phyloP scores from a whole-genome alignment of 768 basidiomycete genomes.

The Amanita phalloides region DNA sequence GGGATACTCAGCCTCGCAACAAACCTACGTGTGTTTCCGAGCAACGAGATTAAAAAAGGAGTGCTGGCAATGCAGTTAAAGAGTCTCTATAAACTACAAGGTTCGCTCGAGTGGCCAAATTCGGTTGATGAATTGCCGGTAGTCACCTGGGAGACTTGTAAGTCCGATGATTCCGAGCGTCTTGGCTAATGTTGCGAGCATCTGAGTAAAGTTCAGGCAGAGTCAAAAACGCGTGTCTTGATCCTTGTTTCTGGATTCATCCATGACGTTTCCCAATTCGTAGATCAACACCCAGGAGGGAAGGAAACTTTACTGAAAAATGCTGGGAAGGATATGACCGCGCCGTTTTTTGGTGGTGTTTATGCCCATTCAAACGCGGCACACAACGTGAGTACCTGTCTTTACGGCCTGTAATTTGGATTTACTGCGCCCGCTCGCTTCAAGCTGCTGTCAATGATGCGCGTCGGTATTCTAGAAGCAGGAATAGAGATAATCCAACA shows the following conservation, averaged over 20 bases:
- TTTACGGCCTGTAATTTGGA: not conserved
- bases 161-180: slow-evolving; percentile 16
- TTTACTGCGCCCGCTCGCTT: not conserved
- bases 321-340: slow-evolving; percentile 76
- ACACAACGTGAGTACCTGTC: slow-evolving; percentile 43
- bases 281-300: slow-evolving; percentile 78
- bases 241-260: slow-evolving; percentile 80
- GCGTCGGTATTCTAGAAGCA: slow-evolving; percentile 17
- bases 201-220: slow-evolving; percentile 43
- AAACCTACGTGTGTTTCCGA: slow-evolving; percentile 76
- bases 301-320: slow-evolving; percentile 40
- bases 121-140: slow-evolving; percentile 54
- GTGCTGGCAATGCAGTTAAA: slow-evolving; percentile 79
- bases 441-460: slow-evolving; percentile 52
- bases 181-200: not conserved
- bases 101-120: slow-evolving; percentile 51
- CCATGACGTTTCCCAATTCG: slow-evolving; percentile 68
- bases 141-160: slow-evolving; percentile 75
- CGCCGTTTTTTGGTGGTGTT: slow-evolving; percentile 77
- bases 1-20: slow-evolving; percentile 59
- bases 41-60: slow-evolving; percentile 81
- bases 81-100: slow-evolving; percentile 52
- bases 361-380: slow-evolving; percentile 81
- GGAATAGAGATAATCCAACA: slow-evolving; percentile 13
- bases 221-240: slow-evolving; percentile 53